Evolutionary conservation across 2,329 filamentous ascomycete genomes (phyloP), one percentile per base, ranked within the genome.

Genomic region (Ophiocordyceps camponoti-leonardi): DNA sequence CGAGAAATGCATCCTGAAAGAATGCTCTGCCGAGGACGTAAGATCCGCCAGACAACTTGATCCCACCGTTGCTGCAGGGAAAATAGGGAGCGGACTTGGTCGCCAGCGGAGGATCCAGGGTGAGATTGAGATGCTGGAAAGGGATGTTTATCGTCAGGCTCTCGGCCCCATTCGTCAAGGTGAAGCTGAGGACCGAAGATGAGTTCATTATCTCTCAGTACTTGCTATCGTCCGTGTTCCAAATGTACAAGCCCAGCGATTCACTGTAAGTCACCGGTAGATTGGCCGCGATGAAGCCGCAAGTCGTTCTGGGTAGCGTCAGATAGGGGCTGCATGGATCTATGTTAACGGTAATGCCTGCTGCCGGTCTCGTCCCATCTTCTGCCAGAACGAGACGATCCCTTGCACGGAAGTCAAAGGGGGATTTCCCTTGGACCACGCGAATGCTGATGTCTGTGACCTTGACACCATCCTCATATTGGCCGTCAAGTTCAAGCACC

Each of bases 1-100:
- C 66, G 0, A 69, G 46, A 41, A 70, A 71, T 4, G 67, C 65
- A 26, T 67, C 67, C 49, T 71, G 68, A 1, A 71, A 54, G 48
- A 69, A 70, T 1, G 65, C 63, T 18, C 66, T 61, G 1, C 68
- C 68, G 2, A 71, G 60, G 2, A 53, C 54, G 48, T 61, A 63
- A 6, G 41, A 20, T 0, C 46, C 45, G 1, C 48, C 44, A 2
- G n/a, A n/a, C n/a, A n/a, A n/a, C n/a, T n/a, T n/a, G n/a, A n/a
- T n/a, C n/a, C 49, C 49, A 6, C 54, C 56, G 0, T 58, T 56
- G 19, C 57, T 56, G 48, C 67, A 70, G 1, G 66, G 68, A 47
- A 71, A 68, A 50, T 68, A 69, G 35, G 56, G 61, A 12, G 52
- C 53, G 8, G 60, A 52, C 6, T 37, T 50, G 4, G 54, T 51